phyloP scores from a whole-genome alignment of 1,139 yeast genomes.

The Suhomyces bokatorum region DNA sequence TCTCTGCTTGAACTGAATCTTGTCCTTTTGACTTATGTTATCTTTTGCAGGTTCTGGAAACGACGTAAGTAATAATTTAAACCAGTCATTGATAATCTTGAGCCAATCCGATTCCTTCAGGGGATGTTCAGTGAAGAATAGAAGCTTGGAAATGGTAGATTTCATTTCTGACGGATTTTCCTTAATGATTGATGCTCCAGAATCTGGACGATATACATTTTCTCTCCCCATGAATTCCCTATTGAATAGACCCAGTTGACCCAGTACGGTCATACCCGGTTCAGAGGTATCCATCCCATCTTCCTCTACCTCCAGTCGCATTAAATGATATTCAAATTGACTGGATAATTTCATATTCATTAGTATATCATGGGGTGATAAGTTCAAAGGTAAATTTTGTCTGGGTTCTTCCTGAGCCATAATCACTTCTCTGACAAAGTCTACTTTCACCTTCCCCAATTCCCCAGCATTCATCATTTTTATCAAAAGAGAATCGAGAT shows the following conservation, averaged over 20 bases:
- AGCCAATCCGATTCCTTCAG: constrained; percentile 20
- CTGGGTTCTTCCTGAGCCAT: constrained; percentile 16
- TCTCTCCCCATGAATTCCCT: background rate
- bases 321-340: background rate
- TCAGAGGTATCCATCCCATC: constrained; percentile 6
- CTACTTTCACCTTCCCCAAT: constrained; percentile 44
- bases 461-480: constrained; percentile 48
- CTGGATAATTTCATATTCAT: constrained; percentile 24
- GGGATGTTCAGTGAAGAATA: constrained; percentile 24
- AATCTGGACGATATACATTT: background rate
- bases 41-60: constrained; percentile 31
- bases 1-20: constrained; percentile 37
- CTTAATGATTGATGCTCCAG: background rate
- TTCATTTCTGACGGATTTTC: background rate
- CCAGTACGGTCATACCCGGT: background rate
- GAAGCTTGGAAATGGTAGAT: constrained; percentile 13
- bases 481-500: constrained; percentile 38
- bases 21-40: constrained; percentile 43
- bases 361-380: constrained; percentile 26
- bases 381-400: constrained; percentile 18
- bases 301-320: constrained; percentile 1
- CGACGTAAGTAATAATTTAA: constrained; percentile 27
- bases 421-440: constrained; percentile 38
- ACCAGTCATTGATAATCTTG: constrained; percentile 30
- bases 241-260: background rate